Conservation (phyloP, 2,329 filamentous ascomycete genomes). For the Torrubiella hemipterigena region DNA sequence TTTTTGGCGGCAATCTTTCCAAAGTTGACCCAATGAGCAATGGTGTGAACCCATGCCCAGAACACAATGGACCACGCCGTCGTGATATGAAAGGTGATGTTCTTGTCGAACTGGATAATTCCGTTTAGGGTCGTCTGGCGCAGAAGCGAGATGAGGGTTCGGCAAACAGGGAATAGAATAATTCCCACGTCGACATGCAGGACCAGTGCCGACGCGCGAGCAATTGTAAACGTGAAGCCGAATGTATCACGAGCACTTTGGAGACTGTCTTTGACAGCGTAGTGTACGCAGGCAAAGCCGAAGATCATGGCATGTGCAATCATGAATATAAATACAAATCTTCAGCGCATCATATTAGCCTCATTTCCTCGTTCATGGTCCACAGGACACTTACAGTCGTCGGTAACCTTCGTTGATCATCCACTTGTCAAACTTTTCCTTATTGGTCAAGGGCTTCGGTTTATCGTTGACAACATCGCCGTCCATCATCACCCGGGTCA, state of each 20-base stretch:
- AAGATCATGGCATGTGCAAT: conserved; percentile 66
- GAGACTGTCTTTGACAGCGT: conserved; percentile 65
- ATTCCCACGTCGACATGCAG: conserved; percentile 74
- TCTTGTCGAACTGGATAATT: conserved; percentile 81
- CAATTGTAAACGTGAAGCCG: conserved; percentile 65
- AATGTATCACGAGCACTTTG: conserved; percentile 54
- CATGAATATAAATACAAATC: conserved; percentile 67
- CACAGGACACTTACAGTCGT: conserved; percentile 50
- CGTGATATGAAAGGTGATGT: conserved; percentile 78
- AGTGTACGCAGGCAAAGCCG: conserved; percentile 69
- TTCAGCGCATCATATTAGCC: conserved; percentile 18
- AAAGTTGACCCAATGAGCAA: conserved; percentile 82
- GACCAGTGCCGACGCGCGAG: conserved; percentile 61
- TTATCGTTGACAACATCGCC: conserved; percentile 34
- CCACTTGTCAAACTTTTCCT: conserved; percentile 71
- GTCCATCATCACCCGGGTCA: neutral
- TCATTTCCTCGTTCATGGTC: too few species aligned
- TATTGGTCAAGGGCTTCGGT: conserved; percentile 53
- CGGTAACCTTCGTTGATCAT: conserved; percentile 84
- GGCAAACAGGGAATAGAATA: conserved; percentile 70
- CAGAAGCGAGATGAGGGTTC: conserved; percentile 70
- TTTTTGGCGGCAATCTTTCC: conserved; percentile 64
- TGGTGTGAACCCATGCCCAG: conserved; percentile 76
- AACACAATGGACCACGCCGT: conserved; percentile 83
- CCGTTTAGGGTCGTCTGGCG: conserved; percentile 74